phyloP scores from a whole-genome alignment of 768 basidiomycete genomes.

The Suillus weaverae region DNA sequence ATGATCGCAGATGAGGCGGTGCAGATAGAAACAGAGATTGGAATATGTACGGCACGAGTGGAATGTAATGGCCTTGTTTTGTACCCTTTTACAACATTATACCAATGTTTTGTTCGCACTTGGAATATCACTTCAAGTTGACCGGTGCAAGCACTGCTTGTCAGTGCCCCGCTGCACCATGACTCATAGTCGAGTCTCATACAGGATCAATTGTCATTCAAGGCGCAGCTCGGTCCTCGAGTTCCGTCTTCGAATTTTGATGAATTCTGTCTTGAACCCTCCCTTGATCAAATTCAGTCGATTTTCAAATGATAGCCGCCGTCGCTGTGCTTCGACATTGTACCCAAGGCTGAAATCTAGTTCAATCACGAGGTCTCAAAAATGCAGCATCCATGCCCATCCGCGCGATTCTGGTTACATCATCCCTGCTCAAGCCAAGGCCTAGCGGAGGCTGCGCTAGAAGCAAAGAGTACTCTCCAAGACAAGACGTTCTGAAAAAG shows the following conservation, averaged over 20 bases:
- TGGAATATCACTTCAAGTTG: neutral
- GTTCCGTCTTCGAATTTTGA: neutral
- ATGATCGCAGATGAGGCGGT: neutral
- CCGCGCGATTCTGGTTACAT: conserved; percentile 57
- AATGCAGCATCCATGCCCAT: conserved; percentile 52
- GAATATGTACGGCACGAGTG: neutral
- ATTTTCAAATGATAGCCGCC: too few species aligned
- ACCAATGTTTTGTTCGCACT: neutral
- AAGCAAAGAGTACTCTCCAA: conserved; percentile 79
- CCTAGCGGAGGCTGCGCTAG: conserved; percentile 72
- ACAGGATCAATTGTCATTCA: neutral
- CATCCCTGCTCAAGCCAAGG: conserved; percentile 59
- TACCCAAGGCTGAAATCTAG: neutral
- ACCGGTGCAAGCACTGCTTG: too few species aligned
- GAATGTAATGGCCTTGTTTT: neutral
- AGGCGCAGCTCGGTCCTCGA: neutral
- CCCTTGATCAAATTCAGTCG: too few species aligned
- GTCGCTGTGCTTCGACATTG: neutral
- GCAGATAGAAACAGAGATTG: neutral
- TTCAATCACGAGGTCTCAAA: neutral
- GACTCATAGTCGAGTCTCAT: neutral
- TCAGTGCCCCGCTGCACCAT: too few species aligned
- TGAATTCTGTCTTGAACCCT: too few species aligned
- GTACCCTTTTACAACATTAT: neutral
- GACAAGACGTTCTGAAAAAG: conserved; percentile 70